Conservation (phyloP, 441 rosid species). For the Syzygium malaccense region DNA sequence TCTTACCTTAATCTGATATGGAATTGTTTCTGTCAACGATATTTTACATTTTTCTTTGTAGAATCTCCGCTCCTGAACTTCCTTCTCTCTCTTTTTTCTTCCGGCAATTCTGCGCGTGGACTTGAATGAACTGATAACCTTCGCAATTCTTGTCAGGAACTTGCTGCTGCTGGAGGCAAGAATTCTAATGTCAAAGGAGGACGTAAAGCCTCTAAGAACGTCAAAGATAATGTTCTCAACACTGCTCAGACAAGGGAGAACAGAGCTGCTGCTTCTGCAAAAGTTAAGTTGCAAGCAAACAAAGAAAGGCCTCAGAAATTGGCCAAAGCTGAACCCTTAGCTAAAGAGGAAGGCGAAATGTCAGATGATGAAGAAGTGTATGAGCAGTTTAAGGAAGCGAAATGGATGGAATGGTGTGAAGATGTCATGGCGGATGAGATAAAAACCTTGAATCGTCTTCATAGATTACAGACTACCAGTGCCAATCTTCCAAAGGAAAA, state of each 20-base stretch:
- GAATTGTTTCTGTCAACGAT: not conserved
- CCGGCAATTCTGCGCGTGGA: not conserved
- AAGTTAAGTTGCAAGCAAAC: conserved; percentile 21
- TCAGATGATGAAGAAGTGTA: conserved; percentile 87
- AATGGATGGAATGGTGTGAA: conserved; percentile 99
- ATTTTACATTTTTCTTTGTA: not conserved
- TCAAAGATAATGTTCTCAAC: conserved; percentile 38
- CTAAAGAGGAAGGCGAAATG: conserved; percentile 99
- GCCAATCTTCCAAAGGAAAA: conserved; percentile 96
- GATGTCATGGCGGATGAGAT: conserved; percentile 80
- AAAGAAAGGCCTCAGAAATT: conserved; percentile 53
- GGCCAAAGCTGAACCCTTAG: conserved; percentile 61
- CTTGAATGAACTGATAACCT: conserved; percentile 1
- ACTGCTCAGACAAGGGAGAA: conserved; percentile 40
- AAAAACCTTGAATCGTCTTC: conserved; percentile 77
- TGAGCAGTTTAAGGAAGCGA: conserved; percentile 94
- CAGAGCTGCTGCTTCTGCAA: conserved; percentile 42
- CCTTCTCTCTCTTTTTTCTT: not conserved
- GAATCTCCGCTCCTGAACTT: not conserved
- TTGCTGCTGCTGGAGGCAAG: conserved; percentile 72
- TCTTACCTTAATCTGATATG: not conserved
- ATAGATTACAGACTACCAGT: conserved; percentile 86
- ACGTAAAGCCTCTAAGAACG: conserved; percentile 70
- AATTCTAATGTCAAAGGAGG: conserved; percentile 50
- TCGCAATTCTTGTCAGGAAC: conserved; percentile 43